Percentiles rank a stretch among this genome's conserved stretches.
Evolutionary conservation across 148 eudicot species (phyloP).

Genomic region (Chenopodium suecicum): DNA sequence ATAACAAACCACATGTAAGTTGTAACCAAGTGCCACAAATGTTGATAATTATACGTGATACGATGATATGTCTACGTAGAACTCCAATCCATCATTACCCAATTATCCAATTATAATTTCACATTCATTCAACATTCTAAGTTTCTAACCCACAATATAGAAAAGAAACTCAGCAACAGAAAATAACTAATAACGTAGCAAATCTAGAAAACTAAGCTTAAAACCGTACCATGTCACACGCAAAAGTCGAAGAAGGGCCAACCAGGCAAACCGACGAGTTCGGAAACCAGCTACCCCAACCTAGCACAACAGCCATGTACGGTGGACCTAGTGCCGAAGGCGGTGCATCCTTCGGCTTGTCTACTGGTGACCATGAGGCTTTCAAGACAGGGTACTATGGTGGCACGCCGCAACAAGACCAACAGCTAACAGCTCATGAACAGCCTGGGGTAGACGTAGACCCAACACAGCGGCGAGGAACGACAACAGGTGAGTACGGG

Average conservation of each 20-base stretch:
- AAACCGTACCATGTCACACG: slow-evolving; percentile 13
- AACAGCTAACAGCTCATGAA: not conserved
- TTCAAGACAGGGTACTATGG: slow-evolving; percentile 1
- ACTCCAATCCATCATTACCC: too few relatives aligned
- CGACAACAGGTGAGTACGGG: slow-evolving; percentile 24
- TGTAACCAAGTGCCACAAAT: too few relatives aligned
- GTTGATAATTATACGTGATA: too few relatives aligned
- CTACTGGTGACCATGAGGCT: slow-evolving; percentile 16
- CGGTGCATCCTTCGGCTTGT: not conserved
- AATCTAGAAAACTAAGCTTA: not conserved
- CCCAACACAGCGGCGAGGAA: slow-evolving; percentile 21
- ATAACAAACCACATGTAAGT: too few relatives aligned
- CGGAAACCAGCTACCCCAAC: slow-evolving; percentile 25
- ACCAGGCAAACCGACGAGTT: slow-evolving; percentile 24
- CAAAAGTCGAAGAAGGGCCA: slow-evolving; percentile 14
- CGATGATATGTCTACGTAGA: too few relatives aligned
- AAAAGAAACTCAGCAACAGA: too few relatives aligned
- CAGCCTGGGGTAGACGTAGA: slow-evolving; percentile 14
- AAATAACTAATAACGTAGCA: not conserved
- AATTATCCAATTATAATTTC: too few relatives aligned
- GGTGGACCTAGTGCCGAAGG: slow-evolving; percentile 27
- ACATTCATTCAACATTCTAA: too few relatives aligned
- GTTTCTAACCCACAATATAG: too few relatives aligned
- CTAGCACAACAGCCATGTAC: slow-evolving; percentile 23
- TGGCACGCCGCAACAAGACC: slow-evolving; percentile 6